Evolutionary conservation across 2,329 filamentous ascomycete genomes (phyloP), one percentile per base, ranked within the genome.

Genomic region (Monilinia laxa): DNA sequence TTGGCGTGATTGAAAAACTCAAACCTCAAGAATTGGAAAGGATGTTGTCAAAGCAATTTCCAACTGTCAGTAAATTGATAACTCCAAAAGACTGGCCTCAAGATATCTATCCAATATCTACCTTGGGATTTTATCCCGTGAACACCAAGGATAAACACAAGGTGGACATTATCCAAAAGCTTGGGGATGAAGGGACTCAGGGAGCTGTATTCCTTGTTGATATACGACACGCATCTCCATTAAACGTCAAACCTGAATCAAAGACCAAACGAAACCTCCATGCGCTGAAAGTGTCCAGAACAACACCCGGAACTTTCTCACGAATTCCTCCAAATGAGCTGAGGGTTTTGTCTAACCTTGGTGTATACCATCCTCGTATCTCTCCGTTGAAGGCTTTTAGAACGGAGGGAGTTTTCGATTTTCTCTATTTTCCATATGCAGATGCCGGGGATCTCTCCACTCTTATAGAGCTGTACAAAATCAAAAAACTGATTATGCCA

Each of bases 351-450:
- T 51, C 47, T 23, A 23, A 51, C 23, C 47, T 51, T 51, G 10
- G n/a, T 12, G 28, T 7, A 31, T 54, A 54, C 9, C 52, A 35
- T 54, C 52, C 52, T 20, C 6, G 25, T 28, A 54, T 54, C 28
- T 18, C 28, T 11, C 25, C 52, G 25, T 16, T 35, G 6, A 54
- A 35, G 20, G 16, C 16, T 20, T 54, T 54, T 54, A 10, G 16
- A 1, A 54, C 25, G 2, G 52, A 54, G 14, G 52, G 14, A 31
- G 3, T 2, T 9, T 18, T 31, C n/a, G 16, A 54, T 18, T 31
- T 54, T 14, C 52, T 54, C 52, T 54, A 54, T 20, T 54, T 54
- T 31, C 52, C 52, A 20, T 31, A 35, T 54, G 16, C 52, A 20
- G 52, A 54, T 54, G 25, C 52, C 6, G 52, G 25, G 14, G 52